These are phyloP conservation scores for Pseudozyma sp. DNA, from an alignment of 1,284 basidiomycete species.

Conservation along the genomic window DNA sequence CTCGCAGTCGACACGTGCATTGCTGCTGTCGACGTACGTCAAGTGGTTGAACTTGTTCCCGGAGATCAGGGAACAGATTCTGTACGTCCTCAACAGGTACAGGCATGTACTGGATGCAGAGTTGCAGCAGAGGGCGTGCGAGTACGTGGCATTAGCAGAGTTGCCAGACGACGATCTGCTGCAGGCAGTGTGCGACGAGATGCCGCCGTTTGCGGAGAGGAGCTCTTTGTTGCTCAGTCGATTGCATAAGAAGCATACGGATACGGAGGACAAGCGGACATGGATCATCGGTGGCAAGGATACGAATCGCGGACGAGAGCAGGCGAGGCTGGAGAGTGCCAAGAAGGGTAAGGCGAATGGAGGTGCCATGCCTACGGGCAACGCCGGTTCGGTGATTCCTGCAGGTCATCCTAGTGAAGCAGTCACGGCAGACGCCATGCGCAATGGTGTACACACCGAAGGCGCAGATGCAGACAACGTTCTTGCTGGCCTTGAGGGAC, in stretches of 20 bases:
- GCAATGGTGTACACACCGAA: conserved; percentile 12
- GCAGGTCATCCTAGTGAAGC: conserved; percentile 43
- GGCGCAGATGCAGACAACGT: conserved; percentile 73
- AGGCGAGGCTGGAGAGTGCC: conserved; percentile 73
- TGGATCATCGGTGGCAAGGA: conserved; percentile 96
- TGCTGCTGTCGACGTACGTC: conserved; percentile 95
- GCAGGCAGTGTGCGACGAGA: conserved; percentile 96
- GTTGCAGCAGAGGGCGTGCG: conserved; percentile 94
- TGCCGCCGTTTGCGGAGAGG: conserved; percentile 96
- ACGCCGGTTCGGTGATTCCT: conserved; percentile 53
- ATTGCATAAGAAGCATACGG: conserved; percentile 86
- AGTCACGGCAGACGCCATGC: conserved; percentile 51
- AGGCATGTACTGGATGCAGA: conserved; percentile 94
- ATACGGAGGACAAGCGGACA: conserved; percentile 83
- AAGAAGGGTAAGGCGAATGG: conserved; percentile 67
- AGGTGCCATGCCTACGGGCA: conserved; percentile 61
- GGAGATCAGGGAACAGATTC: conserved; percentile 92
- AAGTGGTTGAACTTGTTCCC: conserved; percentile 99
- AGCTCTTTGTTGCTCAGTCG: conserved; percentile 84
- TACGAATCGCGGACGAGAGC: conserved; percentile 80
- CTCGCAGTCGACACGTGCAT: conserved; percentile 87
- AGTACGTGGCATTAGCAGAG: conserved; percentile 63
- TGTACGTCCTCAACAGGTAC: conserved; percentile 97
- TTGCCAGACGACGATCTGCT: conserved; percentile 83
- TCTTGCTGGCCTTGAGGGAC: conserved; percentile 81